Conservation (phyloP, 116 monocot species). For the Cymodocea nodosa region DNA sequence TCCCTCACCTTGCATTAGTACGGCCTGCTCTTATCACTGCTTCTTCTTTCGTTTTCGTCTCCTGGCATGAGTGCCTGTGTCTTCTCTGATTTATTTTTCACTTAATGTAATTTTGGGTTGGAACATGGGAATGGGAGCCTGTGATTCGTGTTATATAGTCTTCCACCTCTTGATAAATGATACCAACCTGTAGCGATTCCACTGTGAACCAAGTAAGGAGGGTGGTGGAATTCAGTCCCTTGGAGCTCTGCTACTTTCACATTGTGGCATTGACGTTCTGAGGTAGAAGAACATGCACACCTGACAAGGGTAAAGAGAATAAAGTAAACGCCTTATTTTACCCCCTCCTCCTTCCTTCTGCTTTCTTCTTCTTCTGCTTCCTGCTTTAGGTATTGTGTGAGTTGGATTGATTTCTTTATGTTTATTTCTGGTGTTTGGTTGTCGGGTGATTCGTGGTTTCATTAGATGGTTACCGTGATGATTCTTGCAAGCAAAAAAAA, state of each 20-base stretch:
- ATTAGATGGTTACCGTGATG: background rate
- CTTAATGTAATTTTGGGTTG: too few species aligned
- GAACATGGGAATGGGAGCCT: background rate
- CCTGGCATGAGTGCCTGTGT: too few species aligned
- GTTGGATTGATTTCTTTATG: background rate
- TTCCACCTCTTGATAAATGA: background rate
- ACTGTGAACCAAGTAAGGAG: too few species aligned
- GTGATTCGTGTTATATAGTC: background rate
- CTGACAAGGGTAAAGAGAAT: background rate
- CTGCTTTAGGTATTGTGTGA: too few species aligned
- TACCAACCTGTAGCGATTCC: background rate
- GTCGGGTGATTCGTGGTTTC: too few species aligned
- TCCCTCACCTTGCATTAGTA: slow-evolving; percentile 3
- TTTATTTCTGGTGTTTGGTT: background rate
- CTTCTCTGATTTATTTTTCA: too few species aligned
- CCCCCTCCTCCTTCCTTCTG: background rate
- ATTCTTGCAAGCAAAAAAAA: background rate
- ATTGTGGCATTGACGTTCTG: background rate
- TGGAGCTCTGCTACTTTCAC: background rate
- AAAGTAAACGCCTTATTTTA: background rate
- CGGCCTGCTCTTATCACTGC: background rate
- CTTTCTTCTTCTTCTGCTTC: background rate
- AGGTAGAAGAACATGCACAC: background rate
- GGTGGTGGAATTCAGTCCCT: too few species aligned
- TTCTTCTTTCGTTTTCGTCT: background rate